A percentile compares a stretch with the other conserved stretches of the same genome.
phyloP scores from a whole-genome alignment of 2,329 filamentous ascomycete species.

The Coniella vitis region DNA sequence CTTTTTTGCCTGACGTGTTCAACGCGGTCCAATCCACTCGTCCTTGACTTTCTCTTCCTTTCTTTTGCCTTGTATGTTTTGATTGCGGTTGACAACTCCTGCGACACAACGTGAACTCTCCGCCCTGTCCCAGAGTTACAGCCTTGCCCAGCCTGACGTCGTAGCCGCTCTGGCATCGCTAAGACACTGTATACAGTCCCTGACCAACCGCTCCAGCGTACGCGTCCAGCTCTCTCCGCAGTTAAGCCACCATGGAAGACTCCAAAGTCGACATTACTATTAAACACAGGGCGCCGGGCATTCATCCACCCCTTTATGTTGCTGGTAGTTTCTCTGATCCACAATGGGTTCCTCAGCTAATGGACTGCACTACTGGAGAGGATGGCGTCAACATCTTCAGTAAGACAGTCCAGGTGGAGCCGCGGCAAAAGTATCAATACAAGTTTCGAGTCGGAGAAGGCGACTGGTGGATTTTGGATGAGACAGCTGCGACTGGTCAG shows the following conservation, averaged over 20 bases:
- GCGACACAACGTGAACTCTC: neutral
- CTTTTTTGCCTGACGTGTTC: neutral
- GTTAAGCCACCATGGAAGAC: slow-evolving; percentile 25
- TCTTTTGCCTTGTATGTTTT: neutral
- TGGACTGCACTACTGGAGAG: slow-evolving; percentile 46
- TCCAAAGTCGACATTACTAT: slow-evolving; percentile 45
- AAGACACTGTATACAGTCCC: neutral
- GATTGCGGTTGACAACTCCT: neutral
- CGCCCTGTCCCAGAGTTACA: neutral
- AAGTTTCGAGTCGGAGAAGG: slow-evolving; percentile 63
- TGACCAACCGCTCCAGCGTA: neutral
- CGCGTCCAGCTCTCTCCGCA: neutral
- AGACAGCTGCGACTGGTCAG: slow-evolving; percentile 53
- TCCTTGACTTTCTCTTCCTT: neutral
- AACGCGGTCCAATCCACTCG: neutral
- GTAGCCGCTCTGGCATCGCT: neutral
- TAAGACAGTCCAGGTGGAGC: slow-evolving; percentile 46
- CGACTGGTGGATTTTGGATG: slow-evolving; percentile 66
- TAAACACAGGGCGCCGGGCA: slow-evolving; percentile 52
- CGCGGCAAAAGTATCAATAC: slow-evolving; percentile 61
- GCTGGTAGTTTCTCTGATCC: slow-evolving; percentile 63
- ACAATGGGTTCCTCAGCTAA: slow-evolving; percentile 61
- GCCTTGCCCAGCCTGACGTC: neutral
- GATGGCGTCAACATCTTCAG: slow-evolving; percentile 52
- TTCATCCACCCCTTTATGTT: slow-evolving; percentile 61